phyloP scores from a whole-genome alignment of 805 yeast species.

The Zygosaccharomyces lentus region DNA sequence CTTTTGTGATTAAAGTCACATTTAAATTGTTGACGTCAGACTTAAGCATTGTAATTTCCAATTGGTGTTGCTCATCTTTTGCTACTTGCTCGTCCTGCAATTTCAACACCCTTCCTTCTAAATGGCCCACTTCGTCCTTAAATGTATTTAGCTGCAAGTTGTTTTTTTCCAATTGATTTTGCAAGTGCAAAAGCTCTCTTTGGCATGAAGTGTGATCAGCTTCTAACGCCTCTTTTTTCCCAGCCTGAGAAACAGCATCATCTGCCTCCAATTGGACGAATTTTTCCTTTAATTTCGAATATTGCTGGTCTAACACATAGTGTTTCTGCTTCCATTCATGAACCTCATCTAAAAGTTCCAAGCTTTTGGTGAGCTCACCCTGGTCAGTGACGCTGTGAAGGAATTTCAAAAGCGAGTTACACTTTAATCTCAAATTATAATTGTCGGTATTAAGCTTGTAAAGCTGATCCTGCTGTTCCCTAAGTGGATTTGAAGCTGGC shows the following conservation, averaged over 20 bases:
- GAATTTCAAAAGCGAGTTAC: conserved; percentile 29
- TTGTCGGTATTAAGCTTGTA: conserved; percentile 26
- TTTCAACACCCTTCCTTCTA: conserved; percentile 8
- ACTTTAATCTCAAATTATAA: conserved; percentile 27
- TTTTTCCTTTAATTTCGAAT: conserved; percentile 14
- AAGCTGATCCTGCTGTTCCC: conserved; percentile 30
- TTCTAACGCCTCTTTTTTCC: conserved; percentile 1
- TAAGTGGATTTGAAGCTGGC: conserved; percentile 26
- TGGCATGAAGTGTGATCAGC: conserved; percentile 1
- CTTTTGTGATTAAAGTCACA: conserved; percentile 13
- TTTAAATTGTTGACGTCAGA: conserved; percentile 14
- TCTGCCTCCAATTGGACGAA: conserved; percentile 15
- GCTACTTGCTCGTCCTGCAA: conserved; percentile 11
- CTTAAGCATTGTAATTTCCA: conserved; percentile 11
- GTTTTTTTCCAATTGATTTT: conserved; percentile 5
- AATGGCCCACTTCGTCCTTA: conserved; percentile 7
- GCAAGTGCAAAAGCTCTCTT: conserved; percentile 1
- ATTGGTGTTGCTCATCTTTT: conserved; percentile 10
- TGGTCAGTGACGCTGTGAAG: conserved; percentile 28
- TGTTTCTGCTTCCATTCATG: conserved; percentile 21
- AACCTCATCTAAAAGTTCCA: conserved; percentile 24
- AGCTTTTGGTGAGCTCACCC: conserved; percentile 22
- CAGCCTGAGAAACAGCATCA: conserved; percentile 2
- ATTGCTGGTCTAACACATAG: conserved; percentile 13
- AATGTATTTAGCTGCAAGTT: conserved; percentile 7